Percentiles rank a stretch among this genome's conserved stretches.
Conservation (phyloP, 768 basidiomycete genomes). For the Trametes punicea region DNA sequence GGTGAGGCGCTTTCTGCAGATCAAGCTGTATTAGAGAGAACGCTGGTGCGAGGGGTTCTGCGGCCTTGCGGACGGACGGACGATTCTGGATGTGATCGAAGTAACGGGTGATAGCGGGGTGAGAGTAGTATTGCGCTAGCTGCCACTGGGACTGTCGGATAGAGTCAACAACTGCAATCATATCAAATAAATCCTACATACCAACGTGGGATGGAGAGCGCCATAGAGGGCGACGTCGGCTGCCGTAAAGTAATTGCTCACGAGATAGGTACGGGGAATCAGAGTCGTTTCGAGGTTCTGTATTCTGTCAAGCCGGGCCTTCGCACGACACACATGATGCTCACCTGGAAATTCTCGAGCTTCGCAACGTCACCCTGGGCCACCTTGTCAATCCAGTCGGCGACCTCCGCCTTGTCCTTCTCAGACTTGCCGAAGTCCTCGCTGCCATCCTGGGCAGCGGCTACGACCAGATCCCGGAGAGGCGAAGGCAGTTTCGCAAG, state of each 20-base stretch:
- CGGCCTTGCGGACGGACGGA: conserved; percentile 56
- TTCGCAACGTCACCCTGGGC: conserved; percentile 46
- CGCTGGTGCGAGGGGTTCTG: conserved; percentile 47
- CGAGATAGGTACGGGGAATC: conserved; percentile 77
- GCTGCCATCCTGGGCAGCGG: conserved; percentile 39
- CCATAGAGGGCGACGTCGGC: conserved; percentile 93
- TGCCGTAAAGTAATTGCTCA: conserved; percentile 78
- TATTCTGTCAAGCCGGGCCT: conserved; percentile 2
- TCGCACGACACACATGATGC: neutral
- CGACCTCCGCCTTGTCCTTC: conserved; percentile 60
- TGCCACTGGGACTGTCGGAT: conserved; percentile 59
- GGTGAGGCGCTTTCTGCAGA: conserved; percentile 67
- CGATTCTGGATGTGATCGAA: conserved; percentile 90
- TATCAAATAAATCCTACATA: conserved; percentile 37
- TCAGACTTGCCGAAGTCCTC: conserved; percentile 51
- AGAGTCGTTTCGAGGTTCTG: conserved; percentile 75
- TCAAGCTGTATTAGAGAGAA: conserved; percentile 66
- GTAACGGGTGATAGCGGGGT: conserved; percentile 86
- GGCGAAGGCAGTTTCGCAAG: conserved; percentile 29
- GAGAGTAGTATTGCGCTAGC: conserved; percentile 69
- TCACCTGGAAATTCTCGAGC: conserved; percentile 49
- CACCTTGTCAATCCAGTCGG: conserved; percentile 68
- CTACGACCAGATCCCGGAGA: conserved; percentile 48
- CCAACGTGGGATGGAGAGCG: conserved; percentile 78
- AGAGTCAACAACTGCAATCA: neutral